Evolutionary conservation across 1,284 basidiomycete species (phyloP).

Genomic region (Dichomitus squalens): DNA sequence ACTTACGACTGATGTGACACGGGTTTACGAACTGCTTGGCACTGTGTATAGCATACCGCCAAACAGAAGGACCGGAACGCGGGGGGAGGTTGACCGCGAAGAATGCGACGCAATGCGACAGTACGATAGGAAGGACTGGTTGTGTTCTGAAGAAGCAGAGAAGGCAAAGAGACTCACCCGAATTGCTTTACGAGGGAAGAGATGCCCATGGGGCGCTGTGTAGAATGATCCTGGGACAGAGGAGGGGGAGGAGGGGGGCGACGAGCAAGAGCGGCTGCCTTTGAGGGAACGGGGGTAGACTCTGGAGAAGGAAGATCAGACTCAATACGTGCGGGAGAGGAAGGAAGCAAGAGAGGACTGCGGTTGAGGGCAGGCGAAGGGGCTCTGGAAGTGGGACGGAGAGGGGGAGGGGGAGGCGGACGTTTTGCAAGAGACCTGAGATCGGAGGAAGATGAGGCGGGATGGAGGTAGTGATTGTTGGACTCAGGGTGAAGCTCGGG

Average conservation of each 20-base stretch:
- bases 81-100: too few relatives aligned
- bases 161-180: constrained; percentile 48
- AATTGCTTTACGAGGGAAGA: constrained; percentile 51
- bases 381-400: constrained; percentile 42
- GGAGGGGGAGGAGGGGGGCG: constrained; percentile 32
- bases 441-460: constrained; percentile 57
- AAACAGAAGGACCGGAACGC: too few relatives aligned
- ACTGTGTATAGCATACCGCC: too few relatives aligned
- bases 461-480: constrained; percentile 36
- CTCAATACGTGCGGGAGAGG: constrained; percentile 25
- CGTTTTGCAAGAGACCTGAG: constrained; percentile 44
- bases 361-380: constrained; percentile 44
- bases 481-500: constrained; percentile 28
- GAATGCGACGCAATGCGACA: too few relatives aligned
- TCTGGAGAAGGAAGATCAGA: constrained; percentile 11
- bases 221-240: constrained; percentile 15
- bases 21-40: too few relatives aligned
- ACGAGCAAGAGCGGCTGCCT: constrained; percentile 28
- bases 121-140: too few relatives aligned
- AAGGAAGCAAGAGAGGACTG: constrained; percentile 48
- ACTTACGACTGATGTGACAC: too few relatives aligned
- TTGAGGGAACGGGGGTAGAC: constrained; percentile 25
- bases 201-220: constrained; percentile 33
- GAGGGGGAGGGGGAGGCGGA: constrained; percentile 63
- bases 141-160: too few relatives aligned